Base-by-base conservation (phyloP, 2,329 filamentous ascomycete species). In the Aureobasidium sp. region DNA sequence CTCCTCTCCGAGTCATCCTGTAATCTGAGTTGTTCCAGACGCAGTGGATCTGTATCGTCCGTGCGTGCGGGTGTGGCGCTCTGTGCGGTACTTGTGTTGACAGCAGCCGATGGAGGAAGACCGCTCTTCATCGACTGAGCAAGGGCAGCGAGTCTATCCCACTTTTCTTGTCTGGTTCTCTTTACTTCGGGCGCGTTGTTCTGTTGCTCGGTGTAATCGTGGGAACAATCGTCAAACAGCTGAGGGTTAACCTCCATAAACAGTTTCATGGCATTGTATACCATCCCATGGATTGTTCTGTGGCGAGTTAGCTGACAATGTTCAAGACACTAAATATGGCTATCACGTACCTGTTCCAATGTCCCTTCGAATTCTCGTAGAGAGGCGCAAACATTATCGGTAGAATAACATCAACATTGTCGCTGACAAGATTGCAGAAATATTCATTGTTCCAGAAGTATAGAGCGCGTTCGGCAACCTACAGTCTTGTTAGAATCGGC, bases 381-480 rank as follows among this genome's bases (percentile, higher is more conserved):
- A 99, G 82, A 2, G 94, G 93, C 30, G 93, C 92, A 77, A 99
- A 99, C 94, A 99, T 99, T 73, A 99, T 99, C 3, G 94, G 94
- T 48, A 99, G 81, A 69, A 99, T 99, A 51, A 96, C 93, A 71
- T 97, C 93, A 61, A 99, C 94, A 70, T 99, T 99, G 77, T 99
- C 94, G 79, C 92, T 97, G 67, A 99, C 94, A 63, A 99, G 82
- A 72, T 97, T 99, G 81, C 94, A 99, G 78, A 99, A 99, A 75
- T 99, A 99, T 75, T 99, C 94, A 72, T 99, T 99, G 81, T 99
- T 99, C 94, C 94, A 99, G 79, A 99, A 99, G 78, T 99, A 99
- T 32, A 99, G 82, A 5, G 94, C 94, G 67, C 94, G 86, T 78
- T 99, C 94, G 21, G 94, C 94, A 62, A 99, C 94, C 83, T 85